Evolutionary conservation across 495 filamentous ascomycete genomes (phyloP).

Genomic region (Podospora sp.): DNA sequence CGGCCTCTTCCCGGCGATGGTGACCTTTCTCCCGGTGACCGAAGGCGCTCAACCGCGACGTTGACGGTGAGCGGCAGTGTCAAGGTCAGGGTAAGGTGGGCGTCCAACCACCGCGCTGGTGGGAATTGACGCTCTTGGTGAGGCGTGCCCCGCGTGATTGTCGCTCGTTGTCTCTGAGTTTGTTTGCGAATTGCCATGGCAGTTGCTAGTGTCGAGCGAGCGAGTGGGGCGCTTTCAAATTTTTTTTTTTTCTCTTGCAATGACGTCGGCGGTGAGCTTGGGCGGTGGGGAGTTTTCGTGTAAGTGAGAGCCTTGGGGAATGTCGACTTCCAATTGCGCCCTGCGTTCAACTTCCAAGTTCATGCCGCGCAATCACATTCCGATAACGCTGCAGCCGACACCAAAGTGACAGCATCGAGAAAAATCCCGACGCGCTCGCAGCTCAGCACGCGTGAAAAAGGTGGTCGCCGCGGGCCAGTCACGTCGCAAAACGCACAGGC

Average conservation of each 20-base stretch:
- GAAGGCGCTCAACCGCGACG: background rate
- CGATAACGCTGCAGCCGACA: too few species aligned
- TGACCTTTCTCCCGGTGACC: background rate
- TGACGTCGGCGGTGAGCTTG: too few species aligned
- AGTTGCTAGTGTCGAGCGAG: background rate
- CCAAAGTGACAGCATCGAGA: too few species aligned
- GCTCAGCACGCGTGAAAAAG: background rate
- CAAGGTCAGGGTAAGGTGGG: background rate
- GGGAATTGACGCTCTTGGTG: background rate
- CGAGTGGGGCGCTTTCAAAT: background rate
- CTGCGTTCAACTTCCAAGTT: too few species aligned
- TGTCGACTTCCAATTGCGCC: too few species aligned
- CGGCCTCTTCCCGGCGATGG: background rate
- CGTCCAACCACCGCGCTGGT: background rate
- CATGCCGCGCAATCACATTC: too few species aligned
- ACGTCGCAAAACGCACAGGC: slow-evolving; percentile 5
- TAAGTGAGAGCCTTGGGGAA: too few species aligned
- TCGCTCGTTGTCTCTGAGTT: background rate
- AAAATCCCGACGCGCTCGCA: background rate
- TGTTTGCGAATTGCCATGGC: background rate
- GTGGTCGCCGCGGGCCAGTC: background rate
- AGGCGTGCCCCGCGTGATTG: background rate
- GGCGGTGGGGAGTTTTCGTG: too few species aligned
- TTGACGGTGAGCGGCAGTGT: background rate
- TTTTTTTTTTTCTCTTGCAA: background rate